Evolutionary conservation across 2,329 filamentous ascomycete genomes (phyloP).

Genomic region (Exophiala mesophila): DNA sequence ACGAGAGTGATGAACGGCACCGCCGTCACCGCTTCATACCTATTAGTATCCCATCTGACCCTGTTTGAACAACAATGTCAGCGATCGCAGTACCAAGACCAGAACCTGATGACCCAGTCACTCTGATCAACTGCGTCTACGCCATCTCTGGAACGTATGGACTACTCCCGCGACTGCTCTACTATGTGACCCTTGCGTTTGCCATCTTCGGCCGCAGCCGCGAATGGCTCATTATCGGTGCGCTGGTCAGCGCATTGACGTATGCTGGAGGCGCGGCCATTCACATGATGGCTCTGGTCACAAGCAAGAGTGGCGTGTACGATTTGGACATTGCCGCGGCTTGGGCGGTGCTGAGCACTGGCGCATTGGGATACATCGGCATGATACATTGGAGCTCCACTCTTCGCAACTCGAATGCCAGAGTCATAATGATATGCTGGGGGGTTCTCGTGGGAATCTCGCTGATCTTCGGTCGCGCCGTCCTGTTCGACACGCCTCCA

Average conservation of each 20-base stretch:
- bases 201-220: slow-evolving; percentile 28
- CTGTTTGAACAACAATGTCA: slow-evolving; percentile 11
- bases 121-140: slow-evolving; percentile 22
- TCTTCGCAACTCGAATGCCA: slow-evolving; percentile 22
- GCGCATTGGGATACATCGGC: slow-evolving; percentile 25
- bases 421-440: slow-evolving; percentile 26
- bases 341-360: slow-evolving; percentile 28
- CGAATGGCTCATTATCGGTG: slow-evolving; percentile 30
- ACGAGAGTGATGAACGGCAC: no score
- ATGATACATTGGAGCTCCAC: slow-evolving; percentile 28
- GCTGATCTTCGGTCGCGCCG: slow-evolving; percentile 22
- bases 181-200: slow-evolving; percentile 29
- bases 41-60: no score
- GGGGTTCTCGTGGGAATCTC: slow-evolving; percentile 24
- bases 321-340: slow-evolving; percentile 28
- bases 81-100: slow-evolving; percentile 7
- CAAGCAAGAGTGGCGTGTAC: slow-evolving; percentile 22
- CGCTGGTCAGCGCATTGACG: slow-evolving; percentile 28
- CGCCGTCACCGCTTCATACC: no score
- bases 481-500: slow-evolving; percentile 20
- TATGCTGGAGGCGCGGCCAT: slow-evolving; percentile 29
- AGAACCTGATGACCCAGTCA: slow-evolving; percentile 6
- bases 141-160: slow-evolving; percentile 29
- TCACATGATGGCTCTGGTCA: slow-evolving; percentile 27
- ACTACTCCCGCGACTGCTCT: slow-evolving; percentile 27